phyloP scores from a whole-genome alignment of 2,329 filamentous ascomycete genomes.

The Didymella lethalis region DNA sequence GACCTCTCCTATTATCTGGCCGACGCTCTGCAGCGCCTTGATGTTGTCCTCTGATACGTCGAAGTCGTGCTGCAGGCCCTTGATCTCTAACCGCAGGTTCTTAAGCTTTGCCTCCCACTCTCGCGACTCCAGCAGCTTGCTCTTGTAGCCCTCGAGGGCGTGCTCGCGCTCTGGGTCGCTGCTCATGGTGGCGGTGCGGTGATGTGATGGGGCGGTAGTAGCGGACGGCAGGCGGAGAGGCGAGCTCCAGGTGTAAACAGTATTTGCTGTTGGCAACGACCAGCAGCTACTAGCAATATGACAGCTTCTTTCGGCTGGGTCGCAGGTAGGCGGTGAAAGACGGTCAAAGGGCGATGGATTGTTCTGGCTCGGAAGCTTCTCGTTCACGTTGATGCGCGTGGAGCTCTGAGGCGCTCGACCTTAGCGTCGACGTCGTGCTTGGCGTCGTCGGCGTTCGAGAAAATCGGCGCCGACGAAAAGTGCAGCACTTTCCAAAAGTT shows the following conservation, averaged over 20 bases:
- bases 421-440: slow-evolving; percentile 27
- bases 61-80: slow-evolving; percentile 91
- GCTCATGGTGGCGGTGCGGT: slow-evolving; percentile 42
- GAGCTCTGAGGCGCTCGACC: slow-evolving; percentile 34
- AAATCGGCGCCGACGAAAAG: slow-evolving; percentile 1
- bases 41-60: slow-evolving; percentile 99
- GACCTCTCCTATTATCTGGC: slow-evolving; percentile 98
- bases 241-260: slow-evolving; percentile 15
- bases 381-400: slow-evolving; percentile 24
- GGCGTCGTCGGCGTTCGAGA: slow-evolving; percentile 29
- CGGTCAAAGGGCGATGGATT: slow-evolving; percentile 4
- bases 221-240: slow-evolving; percentile 21
- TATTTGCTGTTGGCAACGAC: slow-evolving; percentile 1
- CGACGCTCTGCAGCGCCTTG: slow-evolving; percentile 98
- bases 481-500: slow-evolving; percentile 6
- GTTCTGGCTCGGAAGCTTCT: slow-evolving; percentile 25
- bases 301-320: neutral
- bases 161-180: slow-evolving; percentile 60
- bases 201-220: slow-evolving; percentile 12
- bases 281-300: too few relatives aligned
- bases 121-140: slow-evolving; percentile 80
- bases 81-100: slow-evolving; percentile 91
- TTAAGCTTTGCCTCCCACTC: slow-evolving; percentile 99
- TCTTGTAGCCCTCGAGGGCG: slow-evolving; percentile 62
- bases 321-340: neutral